Percentiles rank a stretch among this genome's conserved stretches.
These are phyloP conservation scores for Neurospora sp. DNA, from an alignment of 495 filamentous ascomycete genomes.

Conservation along the genomic window DNA sequence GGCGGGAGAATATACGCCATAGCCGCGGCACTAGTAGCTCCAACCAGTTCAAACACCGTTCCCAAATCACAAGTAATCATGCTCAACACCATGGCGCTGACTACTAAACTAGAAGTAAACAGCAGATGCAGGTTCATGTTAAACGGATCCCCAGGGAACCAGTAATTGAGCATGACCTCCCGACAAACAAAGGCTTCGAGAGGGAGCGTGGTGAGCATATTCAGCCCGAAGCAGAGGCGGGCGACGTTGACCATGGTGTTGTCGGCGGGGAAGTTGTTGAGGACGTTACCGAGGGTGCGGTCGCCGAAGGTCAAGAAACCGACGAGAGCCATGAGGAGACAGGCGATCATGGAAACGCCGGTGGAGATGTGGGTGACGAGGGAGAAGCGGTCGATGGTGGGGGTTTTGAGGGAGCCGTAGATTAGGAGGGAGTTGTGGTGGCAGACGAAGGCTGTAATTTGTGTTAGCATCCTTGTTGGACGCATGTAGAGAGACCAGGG, in stretches of 20 bases:
- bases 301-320: conserved; percentile 92
- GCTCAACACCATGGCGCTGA: conserved; percentile 65
- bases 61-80: conserved; percentile 88
- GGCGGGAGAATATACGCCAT: conserved; percentile 94
- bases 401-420: conserved; percentile 88
- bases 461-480: too few species aligned
- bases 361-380: conserved; percentile 89
- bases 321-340: conserved; percentile 74
- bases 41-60: conserved; percentile 88
- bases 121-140: conserved; percentile 77
- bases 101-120: conserved; percentile 70
- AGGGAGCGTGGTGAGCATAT: conserved; percentile 96
- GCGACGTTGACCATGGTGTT: conserved; percentile 92
- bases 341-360: conserved; percentile 76
- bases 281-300: conserved; percentile 83
- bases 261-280: conserved; percentile 90
- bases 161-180: conserved; percentile 93
- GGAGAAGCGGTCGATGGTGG: conserved; percentile 89
- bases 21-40: conserved; percentile 86
- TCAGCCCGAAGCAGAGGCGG: conserved; percentile 87
- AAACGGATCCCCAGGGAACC: conserved; percentile 67
- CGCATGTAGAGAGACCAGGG: too few species aligned
- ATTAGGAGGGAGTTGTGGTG: conserved; percentile 95
- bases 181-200: conserved; percentile 96
- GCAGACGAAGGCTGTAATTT: conserved; percentile 91